A percentile compares a stretch with the other conserved stretches of the same genome.
These are phyloP conservation scores for Metahyphopichia silvanorum DNA, from an alignment of 805 yeast genomes.

Conservation along the genomic window DNA sequence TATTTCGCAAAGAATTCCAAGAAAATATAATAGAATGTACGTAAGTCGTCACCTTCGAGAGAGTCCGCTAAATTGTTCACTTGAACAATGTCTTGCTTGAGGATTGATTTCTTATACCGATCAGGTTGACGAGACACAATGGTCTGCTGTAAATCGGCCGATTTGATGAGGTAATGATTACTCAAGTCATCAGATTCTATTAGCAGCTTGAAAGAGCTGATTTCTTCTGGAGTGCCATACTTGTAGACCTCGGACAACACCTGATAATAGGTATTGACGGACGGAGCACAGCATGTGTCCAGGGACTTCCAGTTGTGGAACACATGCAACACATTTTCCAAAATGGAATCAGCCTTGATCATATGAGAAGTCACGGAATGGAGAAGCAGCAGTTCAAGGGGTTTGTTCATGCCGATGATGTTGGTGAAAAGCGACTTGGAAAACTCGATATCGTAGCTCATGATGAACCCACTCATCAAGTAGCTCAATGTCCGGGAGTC, in stretches of 20 bases:
- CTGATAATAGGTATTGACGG: constrained; percentile 21
- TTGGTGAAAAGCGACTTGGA: constrained; percentile 23
- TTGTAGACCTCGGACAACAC: constrained; percentile 26
- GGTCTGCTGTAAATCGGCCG: constrained; percentile 18
- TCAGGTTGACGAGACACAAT: constrained; percentile 24
- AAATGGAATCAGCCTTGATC: constrained; percentile 24
- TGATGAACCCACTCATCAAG: constrained; percentile 24
- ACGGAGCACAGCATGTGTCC: constrained; percentile 18
- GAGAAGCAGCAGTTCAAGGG: constrained; percentile 21
- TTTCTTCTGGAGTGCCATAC: constrained; percentile 27
- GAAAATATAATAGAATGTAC: constrained; percentile 24
- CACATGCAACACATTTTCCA: constrained; percentile 23
- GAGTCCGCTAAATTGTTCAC: constrained; percentile 15
- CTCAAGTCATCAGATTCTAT: constrained; percentile 9
- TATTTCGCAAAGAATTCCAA: constrained; percentile 26
- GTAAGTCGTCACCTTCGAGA: constrained; percentile 12
- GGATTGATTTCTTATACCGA: constrained; percentile 20
- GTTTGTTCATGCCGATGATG: constrained; percentile 17
- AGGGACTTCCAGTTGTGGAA: constrained; percentile 25
- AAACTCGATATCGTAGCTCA: constrained; percentile 30
- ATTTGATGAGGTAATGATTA: constrained; percentile 20
- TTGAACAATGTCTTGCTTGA: constrained; percentile 18
- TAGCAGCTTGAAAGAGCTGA: constrained; percentile 14
- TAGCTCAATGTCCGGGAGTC: constrained; percentile 25
- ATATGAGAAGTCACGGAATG: constrained; percentile 23